Evolutionary conservation across 2,329 filamentous ascomycete species (phyloP), one percentile per base, ranked within the genome.

Genomic region (Talaromyces sp.): DNA sequence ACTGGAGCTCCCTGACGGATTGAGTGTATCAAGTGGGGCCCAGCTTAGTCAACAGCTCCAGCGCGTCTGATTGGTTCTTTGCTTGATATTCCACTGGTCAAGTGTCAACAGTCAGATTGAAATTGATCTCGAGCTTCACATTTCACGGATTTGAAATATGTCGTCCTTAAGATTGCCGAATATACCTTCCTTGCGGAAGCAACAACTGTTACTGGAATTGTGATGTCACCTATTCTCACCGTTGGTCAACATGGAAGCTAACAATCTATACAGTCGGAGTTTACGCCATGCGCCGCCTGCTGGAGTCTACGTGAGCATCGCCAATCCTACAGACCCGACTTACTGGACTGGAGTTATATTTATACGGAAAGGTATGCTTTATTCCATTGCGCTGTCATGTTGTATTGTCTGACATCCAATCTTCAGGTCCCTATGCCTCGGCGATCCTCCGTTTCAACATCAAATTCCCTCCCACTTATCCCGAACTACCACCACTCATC

Each of bases 271-370:
- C 78, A 96, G 92, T 78, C 86, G 91, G 67, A 91, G 91, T 67
- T 84, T 97, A 71, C 93, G 91, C 77, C 87, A 91, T 79, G 88
- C 89, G 66, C 93, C 91, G 76, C 93, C 93, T 1, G 88, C 92
- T 65, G 94, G 95, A 62, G 85, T 97, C 68, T 97, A 95, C 79
- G 86, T 97, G 78, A 91, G 86, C 76, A 85, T 97, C 67, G 91
- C 90, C 31, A 91, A 90, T 36, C 91, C 92, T 0, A 91, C 90
- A 27, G 90, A 97, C 74, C 88, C 91, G 19, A 88, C 88, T 17
- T 81, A 93, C 58, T 98, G 94, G 94, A 90, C 89, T 36, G 93
- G 92, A n/a, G 91, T 96, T 22, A 83, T 98, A 31, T 98, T 98
- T 75, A 88, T 97, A 68, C 90, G 92, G 65, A 89, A 91, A 83